Evolutionary conservation across 2,329 filamentous ascomycete species (phyloP).

Genomic region (Talaromyces rugulosus): DNA sequence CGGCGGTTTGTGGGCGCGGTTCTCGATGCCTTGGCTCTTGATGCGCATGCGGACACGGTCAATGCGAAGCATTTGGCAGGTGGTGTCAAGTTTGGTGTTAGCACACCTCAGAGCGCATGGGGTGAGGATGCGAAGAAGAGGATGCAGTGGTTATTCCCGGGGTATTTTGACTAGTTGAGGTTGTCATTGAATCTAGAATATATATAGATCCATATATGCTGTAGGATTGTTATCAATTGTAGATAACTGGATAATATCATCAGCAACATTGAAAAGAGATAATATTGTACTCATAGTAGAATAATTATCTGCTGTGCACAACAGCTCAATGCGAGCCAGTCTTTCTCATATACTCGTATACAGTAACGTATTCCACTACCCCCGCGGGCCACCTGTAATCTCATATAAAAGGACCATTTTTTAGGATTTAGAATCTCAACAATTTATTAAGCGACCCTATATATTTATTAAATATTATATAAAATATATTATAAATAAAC

Average conservation of each 20-base stretch:
- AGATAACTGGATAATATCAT: not conserved
- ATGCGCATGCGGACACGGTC: slow-evolving; percentile 71
- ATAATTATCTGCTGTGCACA: not conserved
- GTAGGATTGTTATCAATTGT: not conserved
- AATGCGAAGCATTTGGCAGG: slow-evolving; percentile 77
- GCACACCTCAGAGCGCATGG: slow-evolving; percentile 75
- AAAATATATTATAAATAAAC: too few species aligned
- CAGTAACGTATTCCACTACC: too few species aligned
- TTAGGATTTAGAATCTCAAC: too few species aligned
- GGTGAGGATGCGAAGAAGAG: slow-evolving; percentile 71
- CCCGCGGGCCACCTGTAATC: too few species aligned
- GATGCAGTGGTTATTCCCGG: slow-evolving; percentile 82
- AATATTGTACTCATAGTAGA: not conserved
- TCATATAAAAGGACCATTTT: too few species aligned
- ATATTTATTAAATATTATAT: too few species aligned
- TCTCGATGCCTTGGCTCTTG: slow-evolving; percentile 75
- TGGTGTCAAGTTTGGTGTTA: slow-evolving; percentile 72
- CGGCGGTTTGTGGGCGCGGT: slow-evolving; percentile 80
- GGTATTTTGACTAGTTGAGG: slow-evolving; percentile 52
- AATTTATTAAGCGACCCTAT: too few species aligned
- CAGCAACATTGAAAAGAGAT: not conserved
- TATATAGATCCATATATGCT: not conserved
- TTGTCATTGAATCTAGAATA: not conserved
- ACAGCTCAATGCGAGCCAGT: too few species aligned
- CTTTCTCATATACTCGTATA: too few species aligned